Evolutionary conservation across 768 basidiomycete genomes (phyloP), one percentile per base, ranked within the genome.

Genomic region (Scleroderma bovista): DNA sequence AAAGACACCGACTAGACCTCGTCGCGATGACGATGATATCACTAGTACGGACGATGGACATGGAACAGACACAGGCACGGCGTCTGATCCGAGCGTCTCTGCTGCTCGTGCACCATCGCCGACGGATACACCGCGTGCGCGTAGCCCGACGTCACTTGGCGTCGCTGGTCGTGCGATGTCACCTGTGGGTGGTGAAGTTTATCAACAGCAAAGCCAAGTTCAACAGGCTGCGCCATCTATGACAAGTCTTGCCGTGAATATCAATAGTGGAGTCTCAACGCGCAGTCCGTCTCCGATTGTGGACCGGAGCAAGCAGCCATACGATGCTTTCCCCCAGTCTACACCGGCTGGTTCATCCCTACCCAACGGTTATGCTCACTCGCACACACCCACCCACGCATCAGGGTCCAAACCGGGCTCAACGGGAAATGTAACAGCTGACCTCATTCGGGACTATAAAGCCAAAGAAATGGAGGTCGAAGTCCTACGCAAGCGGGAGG

Each of bases 381-480:
- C 73, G 36, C 69, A 72, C 26, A 29, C 26, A 29, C 26, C 26
- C 20, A 69, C 72, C 43, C 60, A 59, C 29, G 60, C 59, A 8
- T 62, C 57, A 32, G 63, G 60, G 32, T 45, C 44, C 45, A 67
- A 67, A 40, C 71, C 58, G 0, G 69, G 81, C 0, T 88, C 87
- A 10, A 78, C 84, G 0, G 79, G 83, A 6, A 88, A 80, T 61
- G 75, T 86, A 17, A 75, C 85, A 3, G 81, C 85, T 12, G 93
- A 94, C 60, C 67, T 92, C 52, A 69, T 89, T 39, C 76, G 83
- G 36, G 91, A 93, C 58, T 69, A 93, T 52, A 92, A 88, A 66
- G 76, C 77, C 32, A 92, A 87, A 64, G 93, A 94, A 55, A 72
- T 74, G 33, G 93, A 95, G 65, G 62, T 96, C 41, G 90, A 92